Evolutionary conservation across 352 stramenopile species (phyloP).

Genomic region (Phytophthora kernoviae): DNA sequence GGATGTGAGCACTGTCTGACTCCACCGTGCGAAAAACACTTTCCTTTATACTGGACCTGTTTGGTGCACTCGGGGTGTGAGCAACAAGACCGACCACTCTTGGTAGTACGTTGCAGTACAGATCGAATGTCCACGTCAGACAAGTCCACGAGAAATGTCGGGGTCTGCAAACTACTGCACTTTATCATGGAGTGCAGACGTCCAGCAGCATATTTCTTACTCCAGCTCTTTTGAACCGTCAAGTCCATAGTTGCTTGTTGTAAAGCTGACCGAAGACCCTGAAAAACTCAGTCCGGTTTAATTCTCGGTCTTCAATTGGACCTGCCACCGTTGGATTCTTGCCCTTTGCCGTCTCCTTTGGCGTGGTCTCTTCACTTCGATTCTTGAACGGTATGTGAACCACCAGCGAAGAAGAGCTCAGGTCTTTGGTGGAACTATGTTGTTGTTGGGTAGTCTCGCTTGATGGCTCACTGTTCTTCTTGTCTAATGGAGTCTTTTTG

Average conservation of each 20-base stretch:
- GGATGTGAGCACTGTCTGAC: constrained; percentile 13
- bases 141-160: no score
- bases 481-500: no score
- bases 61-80: constrained; percentile 25
- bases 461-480: no score
- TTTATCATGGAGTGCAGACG: constrained; percentile 27
- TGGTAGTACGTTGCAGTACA: neutral
- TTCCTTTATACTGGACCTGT: constrained; percentile 24
- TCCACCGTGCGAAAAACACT: constrained; percentile 29
- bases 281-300: constrained; percentile 17
- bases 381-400: neutral
- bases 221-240: constrained; percentile 11
- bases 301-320: no score
- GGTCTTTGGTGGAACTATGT: no score
- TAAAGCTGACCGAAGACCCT: constrained; percentile 8
- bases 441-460: no score
- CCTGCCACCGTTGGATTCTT: constrained; percentile 4
- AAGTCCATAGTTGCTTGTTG: constrained; percentile 19
- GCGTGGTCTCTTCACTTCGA: neutral
- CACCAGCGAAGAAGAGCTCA: neutral
- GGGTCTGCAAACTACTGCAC: constrained; percentile 9
- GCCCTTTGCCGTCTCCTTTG: neutral
- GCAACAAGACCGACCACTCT: constrained; percentile 7
- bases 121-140: neutral
- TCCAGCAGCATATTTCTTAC: constrained; percentile 13